Conservation (phyloP, 768 basidiomycete species). For the Cyclocybe aegerita region DNA sequence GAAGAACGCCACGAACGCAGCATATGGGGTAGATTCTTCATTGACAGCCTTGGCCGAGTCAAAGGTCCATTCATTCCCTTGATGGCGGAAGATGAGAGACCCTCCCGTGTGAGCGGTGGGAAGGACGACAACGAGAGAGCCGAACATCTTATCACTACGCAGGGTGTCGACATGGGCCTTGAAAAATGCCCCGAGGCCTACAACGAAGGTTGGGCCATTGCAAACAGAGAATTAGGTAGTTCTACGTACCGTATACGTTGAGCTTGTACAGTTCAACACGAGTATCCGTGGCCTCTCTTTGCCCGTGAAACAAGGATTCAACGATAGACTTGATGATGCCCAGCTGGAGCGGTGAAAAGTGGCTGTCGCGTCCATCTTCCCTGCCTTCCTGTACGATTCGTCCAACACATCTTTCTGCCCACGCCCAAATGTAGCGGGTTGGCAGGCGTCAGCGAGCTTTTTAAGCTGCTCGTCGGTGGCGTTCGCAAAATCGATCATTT, state of each 20-base stretch:
- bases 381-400: conserved; percentile 30
- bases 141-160: conserved; percentile 40
- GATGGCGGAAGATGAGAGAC: conserved; percentile 27
- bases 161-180: conserved; percentile 47
- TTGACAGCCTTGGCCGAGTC: no score
- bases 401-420: conserved; percentile 27
- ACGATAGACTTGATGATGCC: conserved; percentile 27
- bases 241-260: conserved; percentile 40
- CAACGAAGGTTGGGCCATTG: neutral
- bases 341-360: conserved; percentile 21
- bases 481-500: neutral
- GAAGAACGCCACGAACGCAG: no score
- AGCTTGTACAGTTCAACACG: conserved; percentile 40
- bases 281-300: conserved; percentile 17
- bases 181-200: conserved; percentile 40
- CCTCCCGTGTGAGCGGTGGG: conserved; percentile 42
- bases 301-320: conserved; percentile 18
- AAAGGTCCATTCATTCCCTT: conserved; percentile 27
- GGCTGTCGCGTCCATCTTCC: conserved; percentile 24
- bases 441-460: conserved; percentile 20
- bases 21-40: no score
- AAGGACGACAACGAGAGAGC: conserved; percentile 46
- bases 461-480: conserved; percentile 11
- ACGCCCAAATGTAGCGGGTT: conserved; percentile 26
- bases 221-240: neutral